Base-by-base conservation (phyloP, 148 eudicot species). In the Camellia japonica region DNA sequence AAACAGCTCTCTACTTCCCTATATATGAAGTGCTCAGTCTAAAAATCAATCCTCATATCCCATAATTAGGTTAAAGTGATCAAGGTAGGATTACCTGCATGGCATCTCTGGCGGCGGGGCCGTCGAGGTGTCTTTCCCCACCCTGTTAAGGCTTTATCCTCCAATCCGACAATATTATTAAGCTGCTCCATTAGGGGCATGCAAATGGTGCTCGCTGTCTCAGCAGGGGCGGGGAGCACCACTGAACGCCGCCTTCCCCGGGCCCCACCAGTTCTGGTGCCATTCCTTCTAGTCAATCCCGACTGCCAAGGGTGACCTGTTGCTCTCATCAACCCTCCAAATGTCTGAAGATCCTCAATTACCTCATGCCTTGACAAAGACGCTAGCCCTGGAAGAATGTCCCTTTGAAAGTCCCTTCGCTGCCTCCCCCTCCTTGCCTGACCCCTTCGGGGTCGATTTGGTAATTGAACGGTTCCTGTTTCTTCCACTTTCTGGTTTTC, bases 81-180 rank as follows among this genome's bases (percentile, higher is more conserved):
- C 4, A 89, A 71, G 15, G 86, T 86, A 83, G 83, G 85, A 76
- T 86, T 91, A 82, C 94, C 90, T 47, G 90, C 87, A 83, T 92
- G 88, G 86, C 84, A 90, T 83, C 99, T 80, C 79, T 92, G 97
- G 67, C 97, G 83, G 60, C 97, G 85, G 38, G 97, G 99, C 67
- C 95, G 94, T 78, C 99, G 84, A 58, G 97, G 90, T 10, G 93
- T 90, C 92, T 93, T 93, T 61, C 99, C 99, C 97, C 99, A 95
- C 70, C 99, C 92, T 1, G 89, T 85, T 81, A 94, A 85, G 85
- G 90, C 88, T 82, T 90, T 82, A 82, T 91, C 97, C 88, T 89
- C 91, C 77, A 90, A 71, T 80, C 81, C 84, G 66, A 77, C 95
- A 54, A 84, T 76, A 51, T 75, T 85, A 59, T 67, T 87, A 76